Conservation (phyloP, 257 asterid genomes). For the Haberlea rhodopensis region DNA sequence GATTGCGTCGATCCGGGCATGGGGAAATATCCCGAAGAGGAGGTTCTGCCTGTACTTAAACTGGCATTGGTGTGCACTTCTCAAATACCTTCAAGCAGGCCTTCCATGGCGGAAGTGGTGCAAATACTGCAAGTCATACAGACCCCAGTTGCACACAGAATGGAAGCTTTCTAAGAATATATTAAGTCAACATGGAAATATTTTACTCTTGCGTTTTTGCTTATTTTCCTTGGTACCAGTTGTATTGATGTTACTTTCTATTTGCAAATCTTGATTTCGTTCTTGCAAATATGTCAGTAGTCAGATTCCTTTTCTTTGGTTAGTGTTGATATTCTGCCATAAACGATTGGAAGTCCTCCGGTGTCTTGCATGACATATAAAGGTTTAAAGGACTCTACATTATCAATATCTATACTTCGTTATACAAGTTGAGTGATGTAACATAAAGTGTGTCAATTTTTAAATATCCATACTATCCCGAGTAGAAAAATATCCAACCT, state of each 20-base stretch:
- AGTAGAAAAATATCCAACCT: no score
- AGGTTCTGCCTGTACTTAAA: conserved; percentile 75
- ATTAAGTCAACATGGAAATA: not conserved
- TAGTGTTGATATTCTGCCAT: no score
- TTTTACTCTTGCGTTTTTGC: not conserved
- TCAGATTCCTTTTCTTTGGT: no score
- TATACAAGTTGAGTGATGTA: no score
- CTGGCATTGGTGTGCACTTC: conserved; percentile 90
- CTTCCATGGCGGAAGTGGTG: conserved; percentile 97
- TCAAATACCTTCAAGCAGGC: conserved; percentile 92
- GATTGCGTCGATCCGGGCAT: conserved; percentile 71
- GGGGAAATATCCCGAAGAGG: conserved; percentile 76
- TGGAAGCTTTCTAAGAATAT: conserved; percentile 33
- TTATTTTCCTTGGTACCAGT: not conserved
- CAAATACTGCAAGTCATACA: conserved; percentile 86
- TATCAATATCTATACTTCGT: no score
- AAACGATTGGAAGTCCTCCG: no score
- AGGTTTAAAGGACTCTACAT: no score
- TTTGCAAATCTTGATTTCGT: not conserved
- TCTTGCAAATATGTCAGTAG: not conserved
- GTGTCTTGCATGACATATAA: no score
- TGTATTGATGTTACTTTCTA: not conserved
- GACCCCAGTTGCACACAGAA: conserved; percentile 64
- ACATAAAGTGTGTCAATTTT: no score
- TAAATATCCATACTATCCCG: no score